A percentile compares a stretch with the other conserved stretches of the same genome.
These are phyloP conservation scores for Amoebophrya sp. DNA, from an alignment of 169 alveolate genomes.

Conservation along the genomic window DNA sequence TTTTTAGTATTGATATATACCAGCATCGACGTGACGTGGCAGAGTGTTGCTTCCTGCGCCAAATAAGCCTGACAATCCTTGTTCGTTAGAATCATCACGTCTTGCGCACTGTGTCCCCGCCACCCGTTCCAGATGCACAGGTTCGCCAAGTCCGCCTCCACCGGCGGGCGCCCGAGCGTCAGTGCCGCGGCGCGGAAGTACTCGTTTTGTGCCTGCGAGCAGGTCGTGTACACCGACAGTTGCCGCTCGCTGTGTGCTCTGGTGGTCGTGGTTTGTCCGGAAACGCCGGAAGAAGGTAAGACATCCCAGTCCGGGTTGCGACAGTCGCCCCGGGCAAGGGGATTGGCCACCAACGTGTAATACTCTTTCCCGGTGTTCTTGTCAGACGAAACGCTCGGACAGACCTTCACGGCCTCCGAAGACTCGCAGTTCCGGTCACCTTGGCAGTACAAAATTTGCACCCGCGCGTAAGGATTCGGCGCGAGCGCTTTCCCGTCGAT, in stretches of 20 bases:
- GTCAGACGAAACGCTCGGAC: background rate
- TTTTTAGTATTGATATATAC: too few species aligned
- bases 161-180: background rate
- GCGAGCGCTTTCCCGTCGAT: background rate
- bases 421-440: background rate
- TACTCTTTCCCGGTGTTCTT: background rate
- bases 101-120: background rate
- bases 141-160: background rate
- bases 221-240: background rate
- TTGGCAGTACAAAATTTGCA: background rate
- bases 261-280: background rate
- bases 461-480: background rate
- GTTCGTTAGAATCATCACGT: background rate
- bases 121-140: background rate
- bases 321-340: background rate
- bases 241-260: background rate
- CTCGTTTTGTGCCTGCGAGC: background rate
- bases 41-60: too few species aligned
- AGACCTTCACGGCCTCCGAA: background rate
- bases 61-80: background rate
- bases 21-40: too few species aligned
- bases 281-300: too few species aligned
- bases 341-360: background rate
- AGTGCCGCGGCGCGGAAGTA: background rate
- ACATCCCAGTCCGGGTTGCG: background rate